These are phyloP conservation scores for Chaetothyriales sp. DNA, from an alignment of 2,329 filamentous ascomycete species.

Conservation along the genomic window DNA sequence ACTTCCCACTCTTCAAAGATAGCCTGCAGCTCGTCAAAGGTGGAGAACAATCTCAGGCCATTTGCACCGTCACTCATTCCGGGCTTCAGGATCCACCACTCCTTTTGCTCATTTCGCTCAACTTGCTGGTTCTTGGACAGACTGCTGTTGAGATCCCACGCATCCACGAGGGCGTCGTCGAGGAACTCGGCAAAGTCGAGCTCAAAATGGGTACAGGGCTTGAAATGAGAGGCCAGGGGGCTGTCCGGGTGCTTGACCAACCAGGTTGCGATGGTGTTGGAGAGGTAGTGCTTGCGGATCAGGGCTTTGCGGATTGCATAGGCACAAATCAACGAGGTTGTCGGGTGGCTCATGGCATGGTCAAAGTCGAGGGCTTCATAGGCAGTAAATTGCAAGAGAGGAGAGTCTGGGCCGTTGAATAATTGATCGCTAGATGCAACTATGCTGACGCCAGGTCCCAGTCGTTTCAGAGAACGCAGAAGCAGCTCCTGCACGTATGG, in stretches of 20 bases:
- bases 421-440: slow-evolving; percentile 16
- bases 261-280: slow-evolving; percentile 72
- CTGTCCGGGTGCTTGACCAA: slow-evolving; percentile 65
- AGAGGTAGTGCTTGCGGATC: slow-evolving; percentile 89
- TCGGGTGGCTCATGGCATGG: slow-evolving; percentile 47
- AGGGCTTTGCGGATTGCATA: slow-evolving; percentile 93
- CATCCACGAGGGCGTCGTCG: slow-evolving; percentile 81
- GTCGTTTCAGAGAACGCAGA: slow-evolving; percentile 50
- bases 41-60: slow-evolving; percentile 78
- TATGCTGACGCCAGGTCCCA: slow-evolving; percentile 25
- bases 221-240: slow-evolving; percentile 53
- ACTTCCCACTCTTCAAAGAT: slow-evolving; percentile 91
- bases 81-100: slow-evolving; percentile 98
- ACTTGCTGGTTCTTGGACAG: slow-evolving; percentile 50
- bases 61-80: slow-evolving; percentile 95
- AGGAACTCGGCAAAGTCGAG: slow-evolving; percentile 94
- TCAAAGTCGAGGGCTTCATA: slow-evolving; percentile 86
- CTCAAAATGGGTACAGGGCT: slow-evolving; percentile 72
- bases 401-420: slow-evolving; percentile 30
- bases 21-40: slow-evolving; percentile 62
- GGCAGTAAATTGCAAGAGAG: slow-evolving; percentile 61
- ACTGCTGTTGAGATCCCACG: slow-evolving; percentile 70
- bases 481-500: slow-evolving; percentile 79
- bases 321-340: slow-evolving; percentile 59
- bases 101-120: slow-evolving; percentile 29